Percentiles rank a stretch among this genome's conserved stretches.
These are phyloP conservation scores for Coemansia sp. DNA, from an alignment of 192 early-diverging fungal species.

Conservation along the genomic window DNA sequence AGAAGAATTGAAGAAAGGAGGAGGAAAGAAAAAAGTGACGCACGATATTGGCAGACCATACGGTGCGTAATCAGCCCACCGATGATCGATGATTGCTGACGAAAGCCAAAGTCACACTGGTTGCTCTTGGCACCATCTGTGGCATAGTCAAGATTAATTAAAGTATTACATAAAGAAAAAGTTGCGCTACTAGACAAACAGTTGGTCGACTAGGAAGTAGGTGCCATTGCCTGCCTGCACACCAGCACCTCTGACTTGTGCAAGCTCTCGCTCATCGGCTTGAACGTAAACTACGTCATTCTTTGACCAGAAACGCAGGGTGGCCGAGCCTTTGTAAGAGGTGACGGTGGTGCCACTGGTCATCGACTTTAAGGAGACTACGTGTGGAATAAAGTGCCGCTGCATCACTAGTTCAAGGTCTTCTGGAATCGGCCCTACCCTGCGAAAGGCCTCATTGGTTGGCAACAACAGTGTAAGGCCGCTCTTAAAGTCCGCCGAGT, in stretches of 20 bases:
- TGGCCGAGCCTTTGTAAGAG: constrained; percentile 28
- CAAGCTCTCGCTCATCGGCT: constrained; percentile 31
- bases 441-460: constrained; percentile 50
- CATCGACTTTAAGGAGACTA: constrained; percentile 34
- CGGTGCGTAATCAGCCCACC: background rate
- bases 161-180: background rate
- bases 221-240: constrained; percentile 33
- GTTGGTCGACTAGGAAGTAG: constrained; percentile 41
- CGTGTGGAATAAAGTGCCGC: constrained; percentile 47
- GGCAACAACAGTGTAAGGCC: constrained; percentile 52
- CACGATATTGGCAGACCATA: background rate
- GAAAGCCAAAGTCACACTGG: background rate
- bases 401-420: constrained; percentile 44
- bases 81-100: background rate
- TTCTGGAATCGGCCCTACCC: constrained; percentile 28
- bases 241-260: constrained; percentile 35
- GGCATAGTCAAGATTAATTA: background rate
- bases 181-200: constrained; percentile 25
- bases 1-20: background rate
- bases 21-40: background rate
- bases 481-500: constrained; percentile 38
- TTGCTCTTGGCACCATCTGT: background rate
- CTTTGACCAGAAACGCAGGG: constrained; percentile 32
- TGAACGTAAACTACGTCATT: constrained; percentile 34
- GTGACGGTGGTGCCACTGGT: constrained; percentile 22